A percentile compares a stretch with the other conserved stretches of the same genome.
These are phyloP conservation scores for Plasmodium chabaudi DNA, from an alignment of 169 alveolate species.

Conservation along the genomic window DNA sequence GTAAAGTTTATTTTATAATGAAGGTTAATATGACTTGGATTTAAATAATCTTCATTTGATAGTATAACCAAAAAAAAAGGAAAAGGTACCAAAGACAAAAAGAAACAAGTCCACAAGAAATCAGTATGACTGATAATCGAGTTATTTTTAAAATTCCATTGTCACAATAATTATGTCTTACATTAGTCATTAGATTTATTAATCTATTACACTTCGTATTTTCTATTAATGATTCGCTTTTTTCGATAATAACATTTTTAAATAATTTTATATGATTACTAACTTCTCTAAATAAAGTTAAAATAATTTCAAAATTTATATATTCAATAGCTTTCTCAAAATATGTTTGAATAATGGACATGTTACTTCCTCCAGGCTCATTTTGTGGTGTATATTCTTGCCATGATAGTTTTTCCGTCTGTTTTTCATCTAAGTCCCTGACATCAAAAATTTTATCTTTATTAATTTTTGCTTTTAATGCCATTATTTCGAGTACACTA, in stretches of 20 bases:
- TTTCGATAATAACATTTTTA: constrained; percentile 7
- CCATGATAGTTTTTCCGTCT: constrained; percentile 26
- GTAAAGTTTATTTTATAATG: no score
- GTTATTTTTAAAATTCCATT: constrained; percentile 12
- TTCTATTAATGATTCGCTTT: not conserved
- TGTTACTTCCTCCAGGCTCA: not conserved
- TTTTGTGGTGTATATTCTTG: constrained; percentile 31
- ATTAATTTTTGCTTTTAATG: constrained; percentile 9
- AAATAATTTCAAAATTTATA: constrained; percentile 10
- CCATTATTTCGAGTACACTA: constrained; percentile 4
- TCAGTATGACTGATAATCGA: not conserved
- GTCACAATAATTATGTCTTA: constrained; percentile 20
- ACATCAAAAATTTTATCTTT: constrained; percentile 33
- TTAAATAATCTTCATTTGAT: constrained; percentile 17
- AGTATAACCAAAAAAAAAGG: constrained; percentile 41
- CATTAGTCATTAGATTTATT: not conserved
- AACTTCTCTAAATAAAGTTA: constrained; percentile 7
- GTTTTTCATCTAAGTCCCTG: constrained; percentile 13
- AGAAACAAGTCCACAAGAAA: constrained; percentile 13
- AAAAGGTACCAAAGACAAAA: constrained; percentile 47
- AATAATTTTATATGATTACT: constrained; percentile 1
- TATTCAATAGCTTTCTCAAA: constrained; percentile 17
- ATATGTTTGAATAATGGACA: constrained; percentile 13
- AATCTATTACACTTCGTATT: constrained; percentile 40
- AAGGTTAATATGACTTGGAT: not conserved